Percentiles rank a stretch among this genome's conserved stretches.
These are phyloP conservation scores for Graphilbum fragrans DNA, from an alignment of 2,329 filamentous ascomycete species.

Conservation along the genomic window DNA sequence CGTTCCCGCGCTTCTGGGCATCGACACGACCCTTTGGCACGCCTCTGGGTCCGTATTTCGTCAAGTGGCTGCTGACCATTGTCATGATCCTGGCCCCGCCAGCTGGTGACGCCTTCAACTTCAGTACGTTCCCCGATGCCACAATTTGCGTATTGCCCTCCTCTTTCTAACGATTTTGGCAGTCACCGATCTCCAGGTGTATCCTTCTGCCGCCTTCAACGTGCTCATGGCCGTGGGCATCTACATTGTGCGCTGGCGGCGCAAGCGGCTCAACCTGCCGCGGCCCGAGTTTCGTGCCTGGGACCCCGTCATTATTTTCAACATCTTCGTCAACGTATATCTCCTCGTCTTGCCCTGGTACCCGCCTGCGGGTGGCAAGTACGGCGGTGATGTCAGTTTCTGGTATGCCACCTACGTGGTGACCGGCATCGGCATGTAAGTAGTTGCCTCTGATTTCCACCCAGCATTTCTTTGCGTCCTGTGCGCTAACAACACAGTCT, in stretches of 20 bases:
- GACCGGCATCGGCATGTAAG: conserved; percentile 51
- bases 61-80: conserved; percentile 44
- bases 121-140: conserved; percentile 29
- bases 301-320: conserved; percentile 45
- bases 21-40: conserved; percentile 52
- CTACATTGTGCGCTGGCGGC: conserved; percentile 41
- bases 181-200: conserved; percentile 46
- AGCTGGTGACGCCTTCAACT: conserved; percentile 52
- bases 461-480: neutral
- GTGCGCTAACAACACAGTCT: neutral
- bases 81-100: conserved; percentile 50
- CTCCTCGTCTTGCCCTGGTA: conserved; percentile 62
- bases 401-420: conserved; percentile 62
- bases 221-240: conserved; percentile 45
- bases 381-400: conserved; percentile 56
- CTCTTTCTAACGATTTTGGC: neutral
- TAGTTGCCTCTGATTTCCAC: conserved; percentile 11
- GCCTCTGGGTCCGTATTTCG: conserved; percentile 42
- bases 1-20: conserved; percentile 46
- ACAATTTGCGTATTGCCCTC: neutral
- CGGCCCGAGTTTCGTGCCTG: conserved; percentile 44
- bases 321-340: conserved; percentile 45
- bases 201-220: conserved; percentile 46
- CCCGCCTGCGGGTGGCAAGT: conserved; percentile 46
- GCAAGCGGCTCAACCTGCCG: conserved; percentile 35